Evolutionary conservation across 805 yeast genomes (phyloP).

Genomic region (Hanseniaspora occidentalis): DNA sequence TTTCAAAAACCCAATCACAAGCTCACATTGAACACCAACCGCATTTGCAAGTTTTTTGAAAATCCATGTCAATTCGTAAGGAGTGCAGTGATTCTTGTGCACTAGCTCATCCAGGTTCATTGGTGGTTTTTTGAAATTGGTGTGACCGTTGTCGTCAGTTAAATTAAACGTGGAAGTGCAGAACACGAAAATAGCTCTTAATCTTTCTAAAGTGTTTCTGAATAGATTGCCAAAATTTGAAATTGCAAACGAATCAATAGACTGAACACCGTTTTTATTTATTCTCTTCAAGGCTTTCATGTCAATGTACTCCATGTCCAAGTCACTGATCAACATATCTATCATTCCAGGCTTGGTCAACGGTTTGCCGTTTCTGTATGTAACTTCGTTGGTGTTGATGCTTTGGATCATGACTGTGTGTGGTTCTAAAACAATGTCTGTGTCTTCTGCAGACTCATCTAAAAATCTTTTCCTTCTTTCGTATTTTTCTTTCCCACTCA

Average conservation of each 20-base stretch:
- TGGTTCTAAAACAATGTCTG: conserved; percentile 55
- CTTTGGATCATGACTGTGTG: conserved; percentile 32
- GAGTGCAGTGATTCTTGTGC: conserved; percentile 38
- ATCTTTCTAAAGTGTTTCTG: conserved; percentile 39
- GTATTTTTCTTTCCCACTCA: conserved; percentile 56
- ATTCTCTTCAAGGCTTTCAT: conserved; percentile 26
- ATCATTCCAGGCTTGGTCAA: conserved; percentile 15
- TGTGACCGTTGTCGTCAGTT: conserved; percentile 26
- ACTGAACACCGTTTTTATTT: conserved; percentile 29
- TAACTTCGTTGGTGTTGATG: conserved; percentile 37
- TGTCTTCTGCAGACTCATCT: conserved; percentile 31
- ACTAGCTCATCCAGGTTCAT: conserved; percentile 33
- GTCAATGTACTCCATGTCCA: conserved; percentile 32
- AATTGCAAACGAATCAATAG: conserved; percentile 42
- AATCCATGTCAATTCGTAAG: conserved; percentile 66
- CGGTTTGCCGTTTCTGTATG: conserved; percentile 15
- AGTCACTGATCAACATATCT: conserved; percentile 21
- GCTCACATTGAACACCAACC: conserved; percentile 59
- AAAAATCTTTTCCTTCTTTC: conserved; percentile 54
- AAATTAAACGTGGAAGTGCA: conserved; percentile 48
- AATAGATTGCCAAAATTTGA: conserved; percentile 42
- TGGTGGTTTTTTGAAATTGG: conserved; percentile 25
- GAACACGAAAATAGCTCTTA: conserved; percentile 54
- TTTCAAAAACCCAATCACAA: conserved; percentile 74
- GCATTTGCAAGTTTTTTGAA: conserved; percentile 62